Conservation (phyloP, 129 eudicot genomes). For the Logfia minima region DNA sequence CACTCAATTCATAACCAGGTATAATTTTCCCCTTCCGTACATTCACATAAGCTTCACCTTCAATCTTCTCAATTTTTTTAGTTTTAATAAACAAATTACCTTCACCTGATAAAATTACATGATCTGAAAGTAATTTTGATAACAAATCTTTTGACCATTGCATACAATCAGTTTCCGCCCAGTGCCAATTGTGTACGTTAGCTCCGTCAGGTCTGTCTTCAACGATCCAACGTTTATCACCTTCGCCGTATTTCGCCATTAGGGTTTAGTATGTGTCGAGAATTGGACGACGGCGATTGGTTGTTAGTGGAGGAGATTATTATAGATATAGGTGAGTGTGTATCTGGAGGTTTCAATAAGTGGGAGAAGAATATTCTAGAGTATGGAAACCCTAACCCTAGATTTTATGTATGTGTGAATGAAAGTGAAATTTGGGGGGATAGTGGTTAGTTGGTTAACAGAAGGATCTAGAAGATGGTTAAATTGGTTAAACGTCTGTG, state of each 20-base stretch:
- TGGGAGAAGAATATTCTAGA: background rate
- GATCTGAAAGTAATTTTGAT: slow-evolving; percentile 46
- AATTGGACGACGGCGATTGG: background rate
- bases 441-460: background rate
- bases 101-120: slow-evolving; percentile 63
- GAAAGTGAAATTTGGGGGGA: background rate
- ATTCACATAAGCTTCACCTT: slow-evolving; percentile 91
- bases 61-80: slow-evolving; percentile 56
- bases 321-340: background rate
- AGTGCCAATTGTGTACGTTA: slow-evolving; percentile 99
- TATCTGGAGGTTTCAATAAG: background rate
- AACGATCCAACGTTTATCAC: slow-evolving; percentile 96
- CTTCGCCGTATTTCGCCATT: slow-evolving; percentile 95
- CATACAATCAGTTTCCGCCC: slow-evolving; percentile 93
- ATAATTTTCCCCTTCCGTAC: slow-evolving; percentile 93
- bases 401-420: background rate
- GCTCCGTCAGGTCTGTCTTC: slow-evolving; percentile 98
- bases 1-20: slow-evolving; percentile 76
- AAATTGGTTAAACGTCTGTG: background rate
- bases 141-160: slow-evolving; percentile 66
- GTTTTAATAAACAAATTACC: slow-evolving; percentile 58
- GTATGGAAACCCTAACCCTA: background rate
- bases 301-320: background rate
- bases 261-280: background rate
- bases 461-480: slow-evolving; percentile 3